A percentile compares a stretch with the other conserved stretches of the same genome.
These are phyloP conservation scores for Zizania latifolia DNA, from an alignment of 176 grass and related monocot genomes.

Conservation along the genomic window DNA sequence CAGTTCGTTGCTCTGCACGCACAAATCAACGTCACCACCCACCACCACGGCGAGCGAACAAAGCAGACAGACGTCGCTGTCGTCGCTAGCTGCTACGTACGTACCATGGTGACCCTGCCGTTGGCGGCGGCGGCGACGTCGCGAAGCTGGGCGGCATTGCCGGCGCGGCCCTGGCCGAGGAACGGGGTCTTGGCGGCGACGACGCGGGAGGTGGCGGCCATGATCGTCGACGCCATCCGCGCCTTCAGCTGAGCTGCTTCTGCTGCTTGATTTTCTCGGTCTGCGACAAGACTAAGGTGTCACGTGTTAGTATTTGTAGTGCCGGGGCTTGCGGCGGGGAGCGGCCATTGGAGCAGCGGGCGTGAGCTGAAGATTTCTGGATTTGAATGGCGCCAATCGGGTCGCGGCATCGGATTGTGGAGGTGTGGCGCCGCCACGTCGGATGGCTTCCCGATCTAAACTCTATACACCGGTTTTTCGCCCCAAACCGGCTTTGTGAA, in stretches of 20 bases:
- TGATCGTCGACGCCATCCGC: slow-evolving; percentile 60
- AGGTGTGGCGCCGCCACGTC: slow-evolving; percentile 40
- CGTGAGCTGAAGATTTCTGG: slow-evolving; percentile 68
- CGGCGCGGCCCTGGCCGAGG: slow-evolving; percentile 59
- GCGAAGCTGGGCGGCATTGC: slow-evolving; percentile 40
- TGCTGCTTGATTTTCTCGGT: not conserved
- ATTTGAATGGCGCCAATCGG: slow-evolving; percentile 60
- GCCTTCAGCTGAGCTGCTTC: not conserved
- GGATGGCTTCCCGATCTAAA: slow-evolving; percentile 29
- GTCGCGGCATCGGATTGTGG: slow-evolving; percentile 34
- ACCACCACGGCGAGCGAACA: no score
- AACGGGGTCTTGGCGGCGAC: slow-evolving; percentile 42
- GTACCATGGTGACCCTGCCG: slow-evolving; percentile 77
- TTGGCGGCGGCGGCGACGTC: slow-evolving; percentile 44
- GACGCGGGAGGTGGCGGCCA: slow-evolving; percentile 53
- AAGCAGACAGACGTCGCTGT: no score
- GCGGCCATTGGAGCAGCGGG: slow-evolving; percentile 28
- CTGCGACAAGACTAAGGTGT: not conserved
- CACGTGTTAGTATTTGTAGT: slow-evolving; percentile 59
- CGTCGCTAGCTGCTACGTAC: not conserved
- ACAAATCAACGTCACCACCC: not conserved
- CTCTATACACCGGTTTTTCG: slow-evolving; percentile 6
- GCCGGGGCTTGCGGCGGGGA: slow-evolving; percentile 20
- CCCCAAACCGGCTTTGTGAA: no score
- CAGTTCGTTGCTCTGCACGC: slow-evolving; percentile 57